Conservation (phyloP, 1,284 basidiomycete genomes). For the Paramarasmius palmivorus region DNA sequence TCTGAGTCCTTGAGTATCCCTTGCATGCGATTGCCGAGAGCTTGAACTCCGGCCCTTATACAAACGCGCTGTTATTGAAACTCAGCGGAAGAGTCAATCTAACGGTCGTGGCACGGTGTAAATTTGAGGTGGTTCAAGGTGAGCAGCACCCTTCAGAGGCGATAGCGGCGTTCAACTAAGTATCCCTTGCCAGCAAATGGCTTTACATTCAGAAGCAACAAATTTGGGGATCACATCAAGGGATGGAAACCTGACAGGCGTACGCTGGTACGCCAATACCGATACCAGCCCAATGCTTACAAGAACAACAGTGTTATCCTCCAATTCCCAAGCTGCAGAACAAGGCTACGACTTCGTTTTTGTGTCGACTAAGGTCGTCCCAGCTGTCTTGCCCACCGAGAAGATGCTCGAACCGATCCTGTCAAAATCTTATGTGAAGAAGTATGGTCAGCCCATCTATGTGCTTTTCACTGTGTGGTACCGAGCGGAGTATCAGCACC, state of each 20-base stretch:
- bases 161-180: not conserved
- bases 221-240: constrained; percentile 2
- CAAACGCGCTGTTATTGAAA: constrained; percentile 1
- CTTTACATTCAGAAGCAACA: constrained; percentile 4
- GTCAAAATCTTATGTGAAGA: constrained; percentile 33
- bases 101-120: constrained; percentile 8
- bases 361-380: constrained; percentile 55
- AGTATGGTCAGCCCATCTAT: constrained; percentile 40
- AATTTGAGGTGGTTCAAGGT: constrained; percentile 1
- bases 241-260: constrained; percentile 7
- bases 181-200: not conserved
- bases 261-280: not conserved
- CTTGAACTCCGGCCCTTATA: too few relatives aligned
- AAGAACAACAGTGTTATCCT: not conserved
- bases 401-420: constrained; percentile 48
- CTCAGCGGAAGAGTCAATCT: not conserved
- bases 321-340: constrained; percentile 44
- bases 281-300: not conserved
- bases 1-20: not conserved
- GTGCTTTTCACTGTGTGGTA: too few relatives aligned
- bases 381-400: constrained; percentile 48
- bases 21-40: not conserved
- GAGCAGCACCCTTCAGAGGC: not conserved
- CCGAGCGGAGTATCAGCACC: constrained; percentile 22
- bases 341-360: constrained; percentile 49